Evolutionary conservation across 2,329 filamentous ascomycete species (phyloP).

Genomic region (Ceratocystiopsis sp.): DNA sequence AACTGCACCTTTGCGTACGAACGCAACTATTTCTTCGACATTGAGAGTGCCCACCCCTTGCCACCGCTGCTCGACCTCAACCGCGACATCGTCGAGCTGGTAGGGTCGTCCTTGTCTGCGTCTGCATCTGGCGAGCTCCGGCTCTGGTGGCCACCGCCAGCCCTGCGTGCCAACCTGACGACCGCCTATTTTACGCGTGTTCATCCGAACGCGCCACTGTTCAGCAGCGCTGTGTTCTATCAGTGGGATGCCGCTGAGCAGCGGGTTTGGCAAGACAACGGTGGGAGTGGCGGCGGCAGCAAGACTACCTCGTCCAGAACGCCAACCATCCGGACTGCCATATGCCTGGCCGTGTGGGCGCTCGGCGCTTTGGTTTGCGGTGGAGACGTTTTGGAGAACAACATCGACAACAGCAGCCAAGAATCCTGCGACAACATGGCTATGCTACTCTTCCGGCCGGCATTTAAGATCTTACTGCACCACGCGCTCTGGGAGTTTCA

Average conservation of each 20-base stretch:
- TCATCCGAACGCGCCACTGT: slow-evolving; percentile 20
- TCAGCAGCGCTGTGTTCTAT: slow-evolving; percentile 14
- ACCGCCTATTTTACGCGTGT: slow-evolving; percentile 18
- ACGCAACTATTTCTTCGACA: slow-evolving; percentile 17
- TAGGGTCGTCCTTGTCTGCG: too few relatives aligned
- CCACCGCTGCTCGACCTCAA: slow-evolving; percentile 16
- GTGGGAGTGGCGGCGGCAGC: slow-evolving; percentile 4
- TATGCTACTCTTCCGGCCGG: slow-evolving; percentile 18
- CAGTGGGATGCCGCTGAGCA: slow-evolving; percentile 14
- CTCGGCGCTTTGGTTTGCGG: slow-evolving; percentile 11
- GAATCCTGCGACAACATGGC: slow-evolving; percentile 15
- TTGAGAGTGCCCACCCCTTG: slow-evolving; percentile 17
- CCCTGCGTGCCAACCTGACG: slow-evolving; percentile 13
- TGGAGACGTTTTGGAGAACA: neutral
- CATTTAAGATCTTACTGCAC: slow-evolving; percentile 18
- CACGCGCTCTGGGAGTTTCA: slow-evolving; percentile 18
- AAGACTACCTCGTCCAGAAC: too few relatives aligned
- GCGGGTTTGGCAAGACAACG: slow-evolving; percentile 5
- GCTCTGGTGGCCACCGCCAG: slow-evolving; percentile 1
- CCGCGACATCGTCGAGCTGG: slow-evolving; percentile 2
- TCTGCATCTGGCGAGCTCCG: too few relatives aligned
- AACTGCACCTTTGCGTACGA: slow-evolving; percentile 9
- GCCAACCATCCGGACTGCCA: slow-evolving; percentile 10
- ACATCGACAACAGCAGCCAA: slow-evolving; percentile 1
- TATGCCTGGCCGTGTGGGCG: slow-evolving; percentile 21